Evolutionary conservation across 1,284 basidiomycete genomes (phyloP), one percentile per base, ranked within the genome.

Genomic region (Ganoderma multipileum): DNA sequence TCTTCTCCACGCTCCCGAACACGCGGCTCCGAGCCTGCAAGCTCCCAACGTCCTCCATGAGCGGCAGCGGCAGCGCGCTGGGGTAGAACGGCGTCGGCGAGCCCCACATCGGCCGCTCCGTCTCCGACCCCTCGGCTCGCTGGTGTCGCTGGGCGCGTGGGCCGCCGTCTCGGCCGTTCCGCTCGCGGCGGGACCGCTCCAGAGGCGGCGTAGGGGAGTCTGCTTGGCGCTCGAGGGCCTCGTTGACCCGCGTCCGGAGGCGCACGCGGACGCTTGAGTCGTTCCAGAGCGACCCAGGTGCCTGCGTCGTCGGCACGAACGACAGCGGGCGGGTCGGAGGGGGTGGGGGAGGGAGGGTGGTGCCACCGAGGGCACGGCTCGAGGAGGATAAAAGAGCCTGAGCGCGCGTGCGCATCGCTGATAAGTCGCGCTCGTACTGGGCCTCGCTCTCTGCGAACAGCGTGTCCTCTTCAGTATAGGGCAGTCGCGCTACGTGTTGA

Each of bases 391-490:
- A 60, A 4, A 79, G 65, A 9, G 72, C 72, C 38, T 73, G 69
- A 0, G 77, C 76, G 18, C 78, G 75, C 0, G 72, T 65, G 12
- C 77, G 76, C 76, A 79, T 77, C 44, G 75, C 73, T 1, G 76
- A 63, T 8, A 75, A 68, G 54, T 68, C 72, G 20, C 76, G 76
- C 61, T 80, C 79, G 69, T 77, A 76, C 76, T 73, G 73, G 66
- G 73, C 73, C 36, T 59, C 55, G 44, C 14, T 41, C 59, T 75
- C 76, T 41, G 72, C 75, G 3, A 74, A 69, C 28, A 75, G 70
- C 58, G 74, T 75, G 63, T 76, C 75, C 20, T 73, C 76, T 42
- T 74, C 75, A 11, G 57, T 63, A 63, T 73, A 74, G n/a, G 47
- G 14, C 11, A 79, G 69, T 14, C 75, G 76, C 0, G 76, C 77